These are phyloP conservation scores for Paramecium caudatum DNA, from an alignment of 73 alveolate genomes.

Conservation along the genomic window DNA sequence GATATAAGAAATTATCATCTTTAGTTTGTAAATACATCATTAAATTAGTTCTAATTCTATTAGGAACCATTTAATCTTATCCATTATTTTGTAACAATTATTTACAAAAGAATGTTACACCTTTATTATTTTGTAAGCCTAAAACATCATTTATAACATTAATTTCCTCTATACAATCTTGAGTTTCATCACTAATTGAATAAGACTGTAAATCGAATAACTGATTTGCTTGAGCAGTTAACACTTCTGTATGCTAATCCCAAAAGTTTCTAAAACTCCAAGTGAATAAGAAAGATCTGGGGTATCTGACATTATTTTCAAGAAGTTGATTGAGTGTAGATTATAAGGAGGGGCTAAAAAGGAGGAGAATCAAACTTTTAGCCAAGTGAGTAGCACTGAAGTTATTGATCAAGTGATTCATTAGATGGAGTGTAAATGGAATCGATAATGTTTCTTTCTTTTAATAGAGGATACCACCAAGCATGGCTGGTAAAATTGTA, in stretches of 20 bases:
- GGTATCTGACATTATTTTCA: conserved; percentile 35
- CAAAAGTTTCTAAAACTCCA: conserved; percentile 66
- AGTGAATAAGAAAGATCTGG: conserved; percentile 24
- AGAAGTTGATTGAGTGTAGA: not conserved
- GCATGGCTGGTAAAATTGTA: conserved; percentile 15
- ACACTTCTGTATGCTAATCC: conserved; percentile 28
- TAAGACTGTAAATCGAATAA: not conserved
- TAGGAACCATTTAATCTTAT: not conserved
- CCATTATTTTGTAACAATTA: conserved; percentile 30
- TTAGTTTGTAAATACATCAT: conserved; percentile 24
- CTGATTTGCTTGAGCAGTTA: not conserved
- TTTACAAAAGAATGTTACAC: conserved; percentile 7
- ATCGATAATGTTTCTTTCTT: conserved; percentile 34
- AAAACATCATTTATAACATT: not conserved
- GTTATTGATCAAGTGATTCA: not conserved
- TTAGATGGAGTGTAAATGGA: conserved; percentile 25
- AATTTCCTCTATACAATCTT: conserved; percentile 4
- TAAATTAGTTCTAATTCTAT: conserved; percentile 15
- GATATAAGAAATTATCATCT: conserved; percentile 32
- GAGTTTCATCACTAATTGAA: not conserved
- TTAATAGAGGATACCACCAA: conserved; percentile 52
- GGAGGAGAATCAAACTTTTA: not conserved
- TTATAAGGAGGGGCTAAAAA: conserved; percentile 30
- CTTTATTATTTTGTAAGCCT: not conserved
- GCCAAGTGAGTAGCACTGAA: not conserved